Base-by-base conservation (phyloP, 768 basidiomycete genomes). In the Hygrophorus pudorinus region DNA sequence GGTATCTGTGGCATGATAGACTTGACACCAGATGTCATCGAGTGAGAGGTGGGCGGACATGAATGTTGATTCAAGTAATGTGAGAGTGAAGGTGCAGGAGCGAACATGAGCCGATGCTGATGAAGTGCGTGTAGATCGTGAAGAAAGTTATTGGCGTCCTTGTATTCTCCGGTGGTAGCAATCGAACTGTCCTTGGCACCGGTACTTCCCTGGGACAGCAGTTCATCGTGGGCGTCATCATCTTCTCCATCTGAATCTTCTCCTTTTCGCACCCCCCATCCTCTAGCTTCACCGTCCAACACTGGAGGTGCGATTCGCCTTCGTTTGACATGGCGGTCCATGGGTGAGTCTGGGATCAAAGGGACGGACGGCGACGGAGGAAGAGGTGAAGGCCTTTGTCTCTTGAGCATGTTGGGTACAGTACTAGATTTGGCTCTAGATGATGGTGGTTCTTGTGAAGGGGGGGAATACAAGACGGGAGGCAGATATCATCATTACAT, bases 51-150 rank as follows among this genome's bases (percentile, higher is more conserved):
- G 14, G 28, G 17, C n/a, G 30, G 31, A 5, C n/a, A 20, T 13
- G 16, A 33, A 17, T 30, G 28, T n/a, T 9, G 11, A 35, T 38
- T 34, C 4, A 13, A 20, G 9, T 34, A 17, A 2, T 38, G 27
- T 21, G 29, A 38, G 14, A 30, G 31, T n/a, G 13, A 27, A 32
- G 48, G 46, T 20, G 60, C 41, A 3, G 62, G 54, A 10, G 64
- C 51, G 52, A 68, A 77, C 18, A 78, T 46, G 28, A 76, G 63
- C 40, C 83, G 71, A 53, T 84, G 80, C 43, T 81, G 76, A 51
- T 82, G 71, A 17, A 80, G 67, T 31, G 76, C 68, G 52, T 88
- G 85, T 41, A 87, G 57, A 53, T 86, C 78, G 45, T 81, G 77
- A 30, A 89, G 73, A 50, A 84, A 62, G 38, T 52, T 71, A 60